Percentiles rank a stretch among this genome's conserved stretches.
Conservation (phyloP, 2,329 filamentous ascomycete genomes). For the Xylaria sp. region DNA sequence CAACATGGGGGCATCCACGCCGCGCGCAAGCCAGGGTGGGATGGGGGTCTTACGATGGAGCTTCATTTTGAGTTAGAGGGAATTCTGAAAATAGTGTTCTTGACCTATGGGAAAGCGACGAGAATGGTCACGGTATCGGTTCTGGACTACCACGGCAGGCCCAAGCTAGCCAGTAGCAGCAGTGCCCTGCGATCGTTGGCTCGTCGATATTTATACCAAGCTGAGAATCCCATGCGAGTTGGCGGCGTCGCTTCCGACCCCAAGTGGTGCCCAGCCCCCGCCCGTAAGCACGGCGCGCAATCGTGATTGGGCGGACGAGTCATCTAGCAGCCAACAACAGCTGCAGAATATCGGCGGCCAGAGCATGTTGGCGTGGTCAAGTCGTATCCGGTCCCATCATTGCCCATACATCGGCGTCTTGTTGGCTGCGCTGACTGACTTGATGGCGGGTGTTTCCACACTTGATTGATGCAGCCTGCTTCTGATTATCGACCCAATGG, state of each 20-base stretch:
- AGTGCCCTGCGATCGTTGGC: background rate
- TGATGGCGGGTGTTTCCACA: conserved; percentile 12
- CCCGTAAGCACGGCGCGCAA: conserved; percentile 27
- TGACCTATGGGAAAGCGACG: conserved; percentile 35
- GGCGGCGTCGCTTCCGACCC: conserved; percentile 29
- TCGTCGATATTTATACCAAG: conserved; percentile 23
- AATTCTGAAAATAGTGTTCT: conserved; percentile 23
- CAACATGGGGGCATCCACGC: conserved; percentile 26
- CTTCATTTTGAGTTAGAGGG: conserved; percentile 26
- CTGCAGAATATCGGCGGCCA: conserved; percentile 28
- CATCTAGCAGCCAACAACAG: conserved; percentile 22
- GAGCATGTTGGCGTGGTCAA: conserved; percentile 23
- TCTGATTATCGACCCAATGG: conserved; percentile 5
- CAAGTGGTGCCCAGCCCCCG: conserved; percentile 21
- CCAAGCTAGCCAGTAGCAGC: conserved; percentile 16
- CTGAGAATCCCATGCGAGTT: conserved; percentile 27
- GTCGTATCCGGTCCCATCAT: conserved; percentile 23
- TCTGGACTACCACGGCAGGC: background rate
- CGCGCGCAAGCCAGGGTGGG: conserved; percentile 19
- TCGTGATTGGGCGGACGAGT: conserved; percentile 23
- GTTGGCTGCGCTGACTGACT: conserved; percentile 27
- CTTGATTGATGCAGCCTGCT: conserved; percentile 30
- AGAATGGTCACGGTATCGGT: conserved; percentile 17
- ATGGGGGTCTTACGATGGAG: conserved; percentile 41
- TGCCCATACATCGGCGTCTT: conserved; percentile 18